Conservation (phyloP, 1,284 basidiomycete genomes). For the Chalciporus sp. region DNA sequence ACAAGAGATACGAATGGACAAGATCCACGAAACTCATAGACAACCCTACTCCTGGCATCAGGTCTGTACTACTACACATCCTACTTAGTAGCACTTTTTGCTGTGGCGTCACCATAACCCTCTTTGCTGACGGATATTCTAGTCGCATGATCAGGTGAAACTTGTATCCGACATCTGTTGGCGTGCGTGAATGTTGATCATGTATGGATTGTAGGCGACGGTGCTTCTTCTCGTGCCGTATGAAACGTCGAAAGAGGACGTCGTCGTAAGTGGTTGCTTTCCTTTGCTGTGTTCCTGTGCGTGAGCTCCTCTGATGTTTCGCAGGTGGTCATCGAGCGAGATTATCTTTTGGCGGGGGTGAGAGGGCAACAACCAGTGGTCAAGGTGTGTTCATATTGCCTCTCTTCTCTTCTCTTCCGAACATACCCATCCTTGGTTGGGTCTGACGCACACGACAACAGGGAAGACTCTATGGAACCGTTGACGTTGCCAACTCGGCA, state of each 20-base stretch:
- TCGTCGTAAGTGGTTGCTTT: conserved; percentile 51
- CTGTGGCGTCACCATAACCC: conserved; percentile 20
- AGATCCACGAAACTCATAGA: conserved; percentile 37
- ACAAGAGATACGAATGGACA: conserved; percentile 24
- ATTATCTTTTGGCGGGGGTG: conserved; percentile 70
- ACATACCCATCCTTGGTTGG: neutral
- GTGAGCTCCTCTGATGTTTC: conserved; percentile 1
- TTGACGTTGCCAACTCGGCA: conserved; percentile 62
- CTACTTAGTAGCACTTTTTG: neutral
- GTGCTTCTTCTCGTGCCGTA: conserved; percentile 73
- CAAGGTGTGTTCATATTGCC: conserved; percentile 49
- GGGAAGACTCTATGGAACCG: conserved; percentile 70
- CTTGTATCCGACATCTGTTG: conserved; percentile 12
- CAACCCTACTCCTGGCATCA: conserved; percentile 66
- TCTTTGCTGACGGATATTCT: conserved; percentile 21
- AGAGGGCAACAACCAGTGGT: conserved; percentile 66
- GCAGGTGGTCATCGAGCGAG: conserved; percentile 71
- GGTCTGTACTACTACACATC: conserved; percentile 36
- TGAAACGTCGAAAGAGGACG: conserved; percentile 67
- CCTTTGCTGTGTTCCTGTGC: neutral
- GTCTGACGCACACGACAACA: conserved; percentile 39
- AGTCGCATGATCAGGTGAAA: conserved; percentile 71
- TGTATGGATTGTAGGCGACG: conserved; percentile 58
- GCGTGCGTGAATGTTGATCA: conserved; percentile 21
- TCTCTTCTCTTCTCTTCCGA: neutral